A percentile compares a stretch with the other conserved stretches of the same genome.
Evolutionary conservation across 225 moss, liverwort and hornwort species (phyloP).

Genomic region (Straminergon stramineum): DNA sequence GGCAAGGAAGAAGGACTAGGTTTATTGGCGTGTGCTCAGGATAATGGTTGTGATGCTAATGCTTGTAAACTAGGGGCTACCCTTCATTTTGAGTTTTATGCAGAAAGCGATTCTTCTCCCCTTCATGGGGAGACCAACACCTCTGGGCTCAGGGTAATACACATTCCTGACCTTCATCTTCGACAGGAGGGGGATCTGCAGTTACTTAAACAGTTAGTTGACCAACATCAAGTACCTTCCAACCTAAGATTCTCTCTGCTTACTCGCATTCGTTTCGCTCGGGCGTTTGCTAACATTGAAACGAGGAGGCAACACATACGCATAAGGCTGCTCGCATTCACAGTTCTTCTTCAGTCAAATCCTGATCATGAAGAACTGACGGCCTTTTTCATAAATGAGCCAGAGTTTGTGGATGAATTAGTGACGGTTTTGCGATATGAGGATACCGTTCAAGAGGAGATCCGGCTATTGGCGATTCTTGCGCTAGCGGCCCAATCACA

Average conservation of each 20-base stretch:
- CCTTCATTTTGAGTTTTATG: constrained; percentile 97
- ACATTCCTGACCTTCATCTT: constrained; percentile 71
- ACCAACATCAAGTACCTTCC: constrained; percentile 62
- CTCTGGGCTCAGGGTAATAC: constrained; percentile 79
- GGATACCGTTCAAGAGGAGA: constrained; percentile 79
- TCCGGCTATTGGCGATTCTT: constrained; percentile 80
- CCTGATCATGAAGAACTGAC: constrained; percentile 93
- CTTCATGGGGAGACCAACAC: constrained; percentile 22
- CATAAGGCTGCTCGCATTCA: constrained; percentile 87
- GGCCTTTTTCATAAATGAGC: constrained; percentile 91
- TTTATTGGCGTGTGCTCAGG: constrained; percentile 71
- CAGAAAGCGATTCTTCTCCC: constrained; percentile 39
- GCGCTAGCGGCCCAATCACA: constrained; percentile 92
- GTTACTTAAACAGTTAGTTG: constrained; percentile 70
- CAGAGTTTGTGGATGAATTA: constrained; percentile 91
- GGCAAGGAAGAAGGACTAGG: constrained; percentile 98
- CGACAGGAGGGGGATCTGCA: constrained; percentile 64
- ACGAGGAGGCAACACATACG: constrained; percentile 73
- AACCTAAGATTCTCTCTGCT: constrained; percentile 82
- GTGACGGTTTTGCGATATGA: constrained; percentile 85
- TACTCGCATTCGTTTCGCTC: constrained; percentile 90
- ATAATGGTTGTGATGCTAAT: constrained; percentile 73
- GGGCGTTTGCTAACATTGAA: constrained; percentile 57
- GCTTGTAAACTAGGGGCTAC: constrained; percentile 84
- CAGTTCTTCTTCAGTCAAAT: constrained; percentile 89